phyloP scores from a whole-genome alignment of 768 basidiomycete species.

The Russula sp. region DNA sequence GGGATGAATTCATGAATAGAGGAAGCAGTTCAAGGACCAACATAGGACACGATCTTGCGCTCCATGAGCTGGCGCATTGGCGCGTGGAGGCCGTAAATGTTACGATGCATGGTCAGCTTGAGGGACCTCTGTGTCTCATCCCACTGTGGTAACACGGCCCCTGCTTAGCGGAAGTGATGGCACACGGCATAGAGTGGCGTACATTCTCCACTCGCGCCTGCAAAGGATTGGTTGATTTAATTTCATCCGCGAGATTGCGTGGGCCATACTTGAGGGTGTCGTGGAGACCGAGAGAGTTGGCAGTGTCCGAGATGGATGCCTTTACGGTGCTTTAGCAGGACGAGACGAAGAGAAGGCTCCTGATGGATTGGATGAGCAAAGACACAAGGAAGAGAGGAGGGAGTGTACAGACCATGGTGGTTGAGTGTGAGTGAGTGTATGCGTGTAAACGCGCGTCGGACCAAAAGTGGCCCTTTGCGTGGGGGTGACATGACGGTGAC shows the following conservation, averaged over 20 bases:
- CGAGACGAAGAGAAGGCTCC: slow-evolving; percentile 58
- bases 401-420: slow-evolving; percentile 24
- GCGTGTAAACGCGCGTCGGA: slow-evolving; percentile 12
- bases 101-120: slow-evolving; percentile 79
- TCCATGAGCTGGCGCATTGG: slow-evolving; percentile 94
- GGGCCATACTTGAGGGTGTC: slow-evolving; percentile 86
- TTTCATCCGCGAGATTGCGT: slow-evolving; percentile 73
- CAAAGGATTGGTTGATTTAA: slow-evolving; percentile 57
- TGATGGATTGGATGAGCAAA: slow-evolving; percentile 27
- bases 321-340: slow-evolving; percentile 51
- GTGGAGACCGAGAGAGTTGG: slow-evolving; percentile 78
- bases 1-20: slow-evolving; percentile 3
- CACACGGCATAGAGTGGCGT: slow-evolving; percentile 32
- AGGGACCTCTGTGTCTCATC: slow-evolving; percentile 87
- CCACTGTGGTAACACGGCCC: slow-evolving; percentile 58
- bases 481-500: neutral
- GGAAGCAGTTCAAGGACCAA: slow-evolving; percentile 41
- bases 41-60: slow-evolving; percentile 75
- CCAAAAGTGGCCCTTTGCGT: neutral
- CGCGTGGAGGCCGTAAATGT: slow-evolving; percentile 81
- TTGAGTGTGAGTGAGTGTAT: neutral
- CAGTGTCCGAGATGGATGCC: slow-evolving; percentile 64
- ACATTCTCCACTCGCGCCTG: slow-evolving; percentile 78
- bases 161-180: neutral
- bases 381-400: neutral